A percentile compares a stretch with the other conserved stretches of the same genome.
Evolutionary conservation across 225 moss, liverwort and hornwort genomes (phyloP).

Genomic region (Takakia lepidozioides): DNA sequence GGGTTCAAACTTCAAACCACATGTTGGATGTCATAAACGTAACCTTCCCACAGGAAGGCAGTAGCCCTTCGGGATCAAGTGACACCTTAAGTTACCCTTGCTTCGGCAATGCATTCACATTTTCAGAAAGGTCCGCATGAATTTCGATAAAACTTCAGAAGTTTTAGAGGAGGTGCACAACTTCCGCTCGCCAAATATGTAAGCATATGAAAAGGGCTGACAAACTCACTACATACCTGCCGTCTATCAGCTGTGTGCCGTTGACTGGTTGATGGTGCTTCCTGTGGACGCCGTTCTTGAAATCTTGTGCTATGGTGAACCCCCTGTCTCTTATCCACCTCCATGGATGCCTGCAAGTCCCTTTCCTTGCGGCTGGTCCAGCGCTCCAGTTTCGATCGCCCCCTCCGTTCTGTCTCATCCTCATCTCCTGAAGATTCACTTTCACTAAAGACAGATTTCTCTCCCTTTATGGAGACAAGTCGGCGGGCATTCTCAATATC

Average conservation of each 20-base stretch:
- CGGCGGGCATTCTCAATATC: slow-evolving; percentile 47
- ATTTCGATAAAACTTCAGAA: no score
- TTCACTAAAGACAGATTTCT: slow-evolving; percentile 31
- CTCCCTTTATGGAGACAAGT: slow-evolving; percentile 50
- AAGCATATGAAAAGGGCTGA: no score
- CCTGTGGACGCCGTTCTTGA: slow-evolving; percentile 31
- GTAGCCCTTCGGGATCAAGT: no score
- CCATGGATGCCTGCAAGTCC: slow-evolving; percentile 22
- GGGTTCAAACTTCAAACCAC: no score
- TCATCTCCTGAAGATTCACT: slow-evolving; percentile 79
- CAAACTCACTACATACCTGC: no score
- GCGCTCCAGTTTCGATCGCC: slow-evolving; percentile 80
- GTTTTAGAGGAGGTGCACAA: no score
- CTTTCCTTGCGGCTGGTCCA: slow-evolving; percentile 88
- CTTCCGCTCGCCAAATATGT: no score
- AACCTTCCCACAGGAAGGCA: no score
- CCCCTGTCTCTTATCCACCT: slow-evolving; percentile 46
- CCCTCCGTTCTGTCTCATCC: slow-evolving; percentile 57
- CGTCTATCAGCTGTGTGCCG: slow-evolving; percentile 29
- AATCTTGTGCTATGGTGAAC: slow-evolving; percentile 30
- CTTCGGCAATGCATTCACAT: no score
- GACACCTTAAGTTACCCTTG: no score
- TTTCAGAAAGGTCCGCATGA: no score
- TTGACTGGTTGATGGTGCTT: slow-evolving; percentile 39
- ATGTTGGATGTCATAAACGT: no score